A percentile compares a stretch with the other conserved stretches of the same genome.
These are phyloP conservation scores for Suillus discolor DNA, from an alignment of 768 basidiomycete species.

Conservation along the genomic window DNA sequence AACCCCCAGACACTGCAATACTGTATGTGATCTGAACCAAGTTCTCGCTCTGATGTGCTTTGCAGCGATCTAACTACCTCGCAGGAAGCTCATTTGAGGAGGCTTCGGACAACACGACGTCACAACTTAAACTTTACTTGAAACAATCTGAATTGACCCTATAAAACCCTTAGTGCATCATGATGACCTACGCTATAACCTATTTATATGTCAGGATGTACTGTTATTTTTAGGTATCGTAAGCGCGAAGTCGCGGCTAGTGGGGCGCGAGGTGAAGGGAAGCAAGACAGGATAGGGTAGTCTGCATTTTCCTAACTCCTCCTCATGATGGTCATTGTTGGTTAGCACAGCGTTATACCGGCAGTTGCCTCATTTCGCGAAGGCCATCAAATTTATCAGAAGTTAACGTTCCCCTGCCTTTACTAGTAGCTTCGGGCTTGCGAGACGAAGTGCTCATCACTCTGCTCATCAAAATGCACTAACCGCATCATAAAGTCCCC, in stretches of 20 bases:
- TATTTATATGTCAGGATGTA: not conserved
- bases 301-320: not conserved
- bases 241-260: not conserved
- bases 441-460: not conserved
- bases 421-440: not conserved
- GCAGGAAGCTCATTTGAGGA: not conserved
- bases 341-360: too few species aligned
- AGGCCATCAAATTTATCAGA: not conserved
- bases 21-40: not conserved
- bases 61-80: not conserved
- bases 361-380: not conserved
- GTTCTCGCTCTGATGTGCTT: not conserved
- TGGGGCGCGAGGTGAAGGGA: not conserved
- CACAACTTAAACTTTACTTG: not conserved
- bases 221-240: not conserved
- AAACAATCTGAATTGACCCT: not conserved
- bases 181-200: not conserved
- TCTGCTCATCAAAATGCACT: not conserved
- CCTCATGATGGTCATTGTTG: not conserved
- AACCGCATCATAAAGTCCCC: too few species aligned
- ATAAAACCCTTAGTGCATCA: not conserved
- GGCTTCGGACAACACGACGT: not conserved
- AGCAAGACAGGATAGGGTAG: not conserved
- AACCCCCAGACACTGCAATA: not conserved
- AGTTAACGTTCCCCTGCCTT: not conserved